A percentile compares a stretch with the other conserved stretches of the same genome.
phyloP scores from a whole-genome alignment of 2,329 filamentous ascomycete species.

The Raffaelea ambrosiae region DNA sequence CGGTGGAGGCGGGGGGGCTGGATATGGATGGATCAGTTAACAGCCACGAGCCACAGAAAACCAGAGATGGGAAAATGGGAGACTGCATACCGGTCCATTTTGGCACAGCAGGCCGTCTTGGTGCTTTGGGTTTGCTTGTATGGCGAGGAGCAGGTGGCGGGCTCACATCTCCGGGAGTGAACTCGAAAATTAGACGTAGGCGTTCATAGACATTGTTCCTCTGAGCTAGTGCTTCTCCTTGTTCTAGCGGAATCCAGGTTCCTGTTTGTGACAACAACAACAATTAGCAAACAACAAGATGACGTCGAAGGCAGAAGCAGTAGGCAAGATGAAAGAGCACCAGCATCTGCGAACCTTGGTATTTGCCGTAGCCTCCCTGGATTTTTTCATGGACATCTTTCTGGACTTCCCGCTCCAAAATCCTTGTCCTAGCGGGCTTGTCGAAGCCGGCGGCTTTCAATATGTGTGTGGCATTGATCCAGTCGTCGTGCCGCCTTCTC shows the following conservation, averaged over 20 bases:
- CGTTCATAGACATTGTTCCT: slow-evolving; percentile 82
- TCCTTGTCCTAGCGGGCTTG: slow-evolving; percentile 89
- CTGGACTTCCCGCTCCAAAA: slow-evolving; percentile 92
- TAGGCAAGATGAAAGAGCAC: neutral
- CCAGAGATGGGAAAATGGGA: neutral
- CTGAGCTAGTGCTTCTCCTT: slow-evolving; percentile 72
- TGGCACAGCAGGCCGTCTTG: slow-evolving; percentile 57
- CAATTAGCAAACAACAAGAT: too few relatives aligned
- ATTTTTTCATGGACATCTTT: slow-evolving; percentile 97
- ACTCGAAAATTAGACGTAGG: slow-evolving; percentile 83
- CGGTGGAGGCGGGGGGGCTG: slow-evolving; percentile 26
- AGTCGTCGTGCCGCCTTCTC: slow-evolving; percentile 86
- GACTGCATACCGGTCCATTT: slow-evolving; percentile 41
- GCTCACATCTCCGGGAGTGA: slow-evolving; percentile 71
- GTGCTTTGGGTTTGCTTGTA: slow-evolving; percentile 73
- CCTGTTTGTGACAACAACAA: slow-evolving; percentile 42
- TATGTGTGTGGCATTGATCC: slow-evolving; percentile 99
- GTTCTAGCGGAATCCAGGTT: slow-evolving; percentile 88
- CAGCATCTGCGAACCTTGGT: slow-evolving; percentile 58
- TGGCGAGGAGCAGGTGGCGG: slow-evolving; percentile 93
- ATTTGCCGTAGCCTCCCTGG: slow-evolving; percentile 97
- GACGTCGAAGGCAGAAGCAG: too few relatives aligned
- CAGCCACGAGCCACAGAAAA: too few relatives aligned
- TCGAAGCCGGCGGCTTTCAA: slow-evolving; percentile 95
- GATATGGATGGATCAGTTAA: neutral